phyloP scores from a whole-genome alignment of 2,329 filamentous ascomycete species.

The Exophiala sp. region DNA sequence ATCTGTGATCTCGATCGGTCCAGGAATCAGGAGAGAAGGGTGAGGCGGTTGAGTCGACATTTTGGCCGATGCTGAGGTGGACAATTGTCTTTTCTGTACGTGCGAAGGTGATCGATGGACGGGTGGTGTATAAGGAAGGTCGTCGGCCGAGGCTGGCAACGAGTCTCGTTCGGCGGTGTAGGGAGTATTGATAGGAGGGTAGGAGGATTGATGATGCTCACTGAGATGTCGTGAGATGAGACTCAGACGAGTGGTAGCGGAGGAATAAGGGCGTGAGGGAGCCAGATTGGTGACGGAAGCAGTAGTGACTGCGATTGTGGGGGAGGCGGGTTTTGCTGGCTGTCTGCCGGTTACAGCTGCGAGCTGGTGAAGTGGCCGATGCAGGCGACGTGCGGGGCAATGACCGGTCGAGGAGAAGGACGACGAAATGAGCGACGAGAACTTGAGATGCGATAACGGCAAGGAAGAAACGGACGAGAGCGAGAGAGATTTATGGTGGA shows the following conservation, averaged over 20 bases:
- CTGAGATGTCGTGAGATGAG: conserved; percentile 58
- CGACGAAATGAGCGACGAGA: background rate
- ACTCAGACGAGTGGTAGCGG: conserved; percentile 46
- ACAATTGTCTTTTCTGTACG: conserved; percentile 19
- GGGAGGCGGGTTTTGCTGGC: conserved; percentile 1
- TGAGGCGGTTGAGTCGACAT: conserved; percentile 49
- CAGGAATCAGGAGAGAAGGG: conserved; percentile 83
- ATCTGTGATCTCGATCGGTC: conserved; percentile 48
- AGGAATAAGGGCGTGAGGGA: conserved; percentile 38
- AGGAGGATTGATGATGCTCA: conserved; percentile 36
- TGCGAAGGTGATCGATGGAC: conserved; percentile 8
- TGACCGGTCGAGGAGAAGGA: conserved; percentile 6
- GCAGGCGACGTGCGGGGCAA: conserved; percentile 20
- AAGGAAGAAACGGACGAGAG: conserved; percentile 10
- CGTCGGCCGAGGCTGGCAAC: conserved; percentile 45
- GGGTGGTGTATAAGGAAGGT: conserved; percentile 46
- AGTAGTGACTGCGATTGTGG: conserved; percentile 5
- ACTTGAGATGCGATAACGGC: conserved; percentile 19
- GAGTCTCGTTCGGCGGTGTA: conserved; percentile 55
- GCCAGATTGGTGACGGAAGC: conserved; percentile 43
- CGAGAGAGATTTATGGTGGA: background rate
- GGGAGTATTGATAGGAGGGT: conserved; percentile 57
- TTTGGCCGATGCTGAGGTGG: conserved; percentile 22
- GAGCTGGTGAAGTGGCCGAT: conserved; percentile 11
- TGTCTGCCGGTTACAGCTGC: background rate